Conservation (phyloP, 345 rosid genomes). For the Brassica nigra region DNA sequence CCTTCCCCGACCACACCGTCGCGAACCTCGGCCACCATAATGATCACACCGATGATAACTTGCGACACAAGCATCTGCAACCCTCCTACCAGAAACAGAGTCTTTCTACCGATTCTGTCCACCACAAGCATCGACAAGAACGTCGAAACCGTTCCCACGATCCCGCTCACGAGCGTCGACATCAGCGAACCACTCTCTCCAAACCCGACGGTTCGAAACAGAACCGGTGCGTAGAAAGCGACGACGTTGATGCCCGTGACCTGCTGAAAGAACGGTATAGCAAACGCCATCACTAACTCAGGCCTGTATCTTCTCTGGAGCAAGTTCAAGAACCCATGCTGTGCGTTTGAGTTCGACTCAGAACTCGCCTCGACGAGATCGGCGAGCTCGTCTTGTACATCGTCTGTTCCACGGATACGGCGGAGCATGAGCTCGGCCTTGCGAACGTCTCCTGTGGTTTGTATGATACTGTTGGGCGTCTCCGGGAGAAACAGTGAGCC, state of each 20-base stretch:
- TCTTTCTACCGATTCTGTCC: slow-evolving; percentile 59
- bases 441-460: slow-evolving; percentile 35
- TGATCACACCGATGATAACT: slow-evolving; percentile 45
- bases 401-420: slow-evolving; percentile 56
- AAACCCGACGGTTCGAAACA: slow-evolving; percentile 68
- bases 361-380: slow-evolving; percentile 62
- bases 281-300: slow-evolving; percentile 68
- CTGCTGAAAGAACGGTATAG: slow-evolving; percentile 72
- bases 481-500: slow-evolving; percentile 73
- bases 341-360: slow-evolving; percentile 29
- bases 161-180: slow-evolving; percentile 56
- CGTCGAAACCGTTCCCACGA: slow-evolving; percentile 49
- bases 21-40: slow-evolving; percentile 48
- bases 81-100: slow-evolving; percentile 57
- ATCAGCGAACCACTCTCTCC: slow-evolving; percentile 62
- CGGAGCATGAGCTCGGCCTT: slow-evolving; percentile 55
- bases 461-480: slow-evolving; percentile 72
- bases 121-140: slow-evolving; percentile 59
- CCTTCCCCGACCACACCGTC: slow-evolving; percentile 50
- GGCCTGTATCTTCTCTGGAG: slow-evolving; percentile 56
- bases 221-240: slow-evolving; percentile 67
- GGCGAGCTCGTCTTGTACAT: slow-evolving; percentile 57
- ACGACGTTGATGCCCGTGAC: slow-evolving; percentile 77
- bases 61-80: slow-evolving; percentile 66
- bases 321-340: slow-evolving; percentile 48